phyloP scores from a whole-genome alignment of 257 asterid species.

The Solanum sitiens region DNA sequence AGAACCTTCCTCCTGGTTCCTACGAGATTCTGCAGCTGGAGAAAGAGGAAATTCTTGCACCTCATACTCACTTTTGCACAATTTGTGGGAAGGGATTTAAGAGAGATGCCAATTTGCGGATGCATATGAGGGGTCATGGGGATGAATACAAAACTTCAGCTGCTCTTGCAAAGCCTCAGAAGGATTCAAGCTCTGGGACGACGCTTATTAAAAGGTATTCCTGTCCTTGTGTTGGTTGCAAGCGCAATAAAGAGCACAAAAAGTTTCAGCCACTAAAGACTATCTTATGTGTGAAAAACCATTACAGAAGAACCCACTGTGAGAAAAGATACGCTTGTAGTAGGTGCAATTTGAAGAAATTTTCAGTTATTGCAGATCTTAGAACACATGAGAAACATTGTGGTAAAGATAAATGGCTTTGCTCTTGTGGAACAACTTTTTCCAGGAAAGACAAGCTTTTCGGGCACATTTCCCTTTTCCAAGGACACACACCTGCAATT shows the following conservation, averaged over 20 bases:
- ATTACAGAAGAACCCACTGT: conserved; percentile 91
- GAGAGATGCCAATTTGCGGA: conserved; percentile 83
- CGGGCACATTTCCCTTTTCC: conserved; percentile 79
- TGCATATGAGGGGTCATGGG: conserved; percentile 99
- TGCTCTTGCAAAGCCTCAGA: conserved; percentile 82
- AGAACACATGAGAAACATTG: conserved; percentile 95
- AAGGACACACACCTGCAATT: conserved; percentile 92
- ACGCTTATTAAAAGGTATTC: conserved; percentile 70
- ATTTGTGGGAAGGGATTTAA: conserved; percentile 92
- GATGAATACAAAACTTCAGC: conserved; percentile 94
- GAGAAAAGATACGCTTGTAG: conserved; percentile 88
- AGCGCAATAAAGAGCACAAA: conserved; percentile 78
- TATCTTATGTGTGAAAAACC: conserved; percentile 77
- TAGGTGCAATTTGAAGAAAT: conserved; percentile 76
- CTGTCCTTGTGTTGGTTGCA: conserved; percentile 83
- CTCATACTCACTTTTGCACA: conserved; percentile 90
- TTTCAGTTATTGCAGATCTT: conserved; percentile 87
- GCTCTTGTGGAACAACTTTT: conserved; percentile 94
- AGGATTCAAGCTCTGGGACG: conserved; percentile 49
- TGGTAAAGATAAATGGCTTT: conserved; percentile 88
- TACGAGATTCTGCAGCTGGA: conserved; percentile 87
- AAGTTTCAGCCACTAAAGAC: conserved; percentile 89
- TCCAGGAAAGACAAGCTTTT: conserved; percentile 96
- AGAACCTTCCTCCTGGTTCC: conserved; percentile 82
- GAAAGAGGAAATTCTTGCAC: conserved; percentile 93